A percentile compares a stretch with the other conserved stretches of the same genome.
Evolutionary conservation across 257 asterid species (phyloP).

Genomic region (Nicotiana obtusifolia): DNA sequence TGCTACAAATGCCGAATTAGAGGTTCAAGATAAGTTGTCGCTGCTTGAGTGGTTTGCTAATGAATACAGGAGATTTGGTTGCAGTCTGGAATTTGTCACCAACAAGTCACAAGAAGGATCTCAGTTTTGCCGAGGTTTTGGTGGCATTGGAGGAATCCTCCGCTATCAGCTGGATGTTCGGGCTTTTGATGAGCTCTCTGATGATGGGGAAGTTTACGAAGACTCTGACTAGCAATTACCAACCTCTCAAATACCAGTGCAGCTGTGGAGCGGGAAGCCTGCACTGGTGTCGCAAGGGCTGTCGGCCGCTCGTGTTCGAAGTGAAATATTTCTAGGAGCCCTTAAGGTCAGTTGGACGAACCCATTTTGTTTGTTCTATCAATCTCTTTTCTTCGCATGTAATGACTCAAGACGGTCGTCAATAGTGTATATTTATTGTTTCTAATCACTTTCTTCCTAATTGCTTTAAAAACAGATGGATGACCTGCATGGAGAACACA

Average conservation of each 20-base stretch:
- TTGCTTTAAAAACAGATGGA: not conserved
- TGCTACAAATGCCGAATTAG: slow-evolving; percentile 14
- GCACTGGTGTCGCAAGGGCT: slow-evolving; percentile 17
- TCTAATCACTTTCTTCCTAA: not conserved
- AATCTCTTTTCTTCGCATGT: not conserved
- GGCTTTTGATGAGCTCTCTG: slow-evolving; percentile 17
- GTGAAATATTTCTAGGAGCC: not conserved
- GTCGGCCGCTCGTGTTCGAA: not conserved
- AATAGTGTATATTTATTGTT: not conserved
- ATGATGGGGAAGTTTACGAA: slow-evolving; percentile 11
- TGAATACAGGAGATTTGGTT: slow-evolving; percentile 14
- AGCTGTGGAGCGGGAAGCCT: slow-evolving; percentile 3
- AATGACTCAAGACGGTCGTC: not conserved
- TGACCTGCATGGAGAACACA: not conserved
- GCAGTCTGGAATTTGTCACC: slow-evolving; percentile 14
- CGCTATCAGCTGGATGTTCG: slow-evolving; percentile 22
- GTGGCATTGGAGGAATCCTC: slow-evolving; percentile 20
- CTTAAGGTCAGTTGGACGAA: not conserved
- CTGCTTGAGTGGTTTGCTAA: slow-evolving; percentile 21
- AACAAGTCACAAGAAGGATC: slow-evolving; percentile 20
- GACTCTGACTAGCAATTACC: slow-evolving; percentile 19
- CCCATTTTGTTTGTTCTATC: not conserved
- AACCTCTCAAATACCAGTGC: slow-evolving; percentile 3
- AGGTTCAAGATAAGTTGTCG: slow-evolving; percentile 16
- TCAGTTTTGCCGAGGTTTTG: slow-evolving; percentile 20